Percentiles rank a stretch among this genome's conserved stretches.
Evolutionary conservation across 108 stramenopile genomes (phyloP).

Genomic region (Fistulifera solaris): DNA sequence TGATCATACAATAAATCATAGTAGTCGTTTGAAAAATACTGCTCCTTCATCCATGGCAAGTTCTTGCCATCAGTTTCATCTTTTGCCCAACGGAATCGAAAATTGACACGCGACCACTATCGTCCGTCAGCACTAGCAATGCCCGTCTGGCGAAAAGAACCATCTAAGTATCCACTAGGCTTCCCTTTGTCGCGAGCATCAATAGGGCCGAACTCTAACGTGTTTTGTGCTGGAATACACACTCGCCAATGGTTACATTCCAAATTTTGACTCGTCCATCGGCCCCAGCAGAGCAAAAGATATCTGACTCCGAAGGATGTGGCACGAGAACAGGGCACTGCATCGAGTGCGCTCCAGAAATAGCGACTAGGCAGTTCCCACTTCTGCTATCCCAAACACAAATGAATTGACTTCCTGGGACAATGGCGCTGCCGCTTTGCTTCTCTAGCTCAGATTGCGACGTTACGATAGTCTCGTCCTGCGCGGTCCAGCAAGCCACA

Average conservation of each 20-base stretch:
- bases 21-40: constrained; percentile 85
- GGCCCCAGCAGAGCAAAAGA: constrained; percentile 57
- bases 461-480: constrained; percentile 68
- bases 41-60: constrained; percentile 61
- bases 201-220: constrained; percentile 36
- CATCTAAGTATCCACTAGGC: constrained; percentile 62
- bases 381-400: constrained; percentile 69
- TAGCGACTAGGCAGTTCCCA: constrained; percentile 69
- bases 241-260: constrained; percentile 59
- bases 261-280: constrained; percentile 67
- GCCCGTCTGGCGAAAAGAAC: constrained; percentile 67
- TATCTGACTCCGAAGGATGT: constrained; percentile 55
- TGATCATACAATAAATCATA: constrained; percentile 73
- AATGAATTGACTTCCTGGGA: constrained; percentile 63
- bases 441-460: constrained; percentile 63
- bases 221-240: constrained; percentile 56
- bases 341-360: constrained; percentile 49
- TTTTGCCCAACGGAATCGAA: constrained; percentile 25
- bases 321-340: constrained; percentile 63
- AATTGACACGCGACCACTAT: constrained; percentile 55
- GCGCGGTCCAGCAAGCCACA: constrained; percentile 66
- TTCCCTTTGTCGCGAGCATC: constrained; percentile 30
- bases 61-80: not conserved
- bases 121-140: constrained; percentile 58
- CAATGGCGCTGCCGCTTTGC: constrained; percentile 41